Base-by-base conservation (phyloP, 208 protist genomes). In the Trichomonas vaginalis region DNA sequence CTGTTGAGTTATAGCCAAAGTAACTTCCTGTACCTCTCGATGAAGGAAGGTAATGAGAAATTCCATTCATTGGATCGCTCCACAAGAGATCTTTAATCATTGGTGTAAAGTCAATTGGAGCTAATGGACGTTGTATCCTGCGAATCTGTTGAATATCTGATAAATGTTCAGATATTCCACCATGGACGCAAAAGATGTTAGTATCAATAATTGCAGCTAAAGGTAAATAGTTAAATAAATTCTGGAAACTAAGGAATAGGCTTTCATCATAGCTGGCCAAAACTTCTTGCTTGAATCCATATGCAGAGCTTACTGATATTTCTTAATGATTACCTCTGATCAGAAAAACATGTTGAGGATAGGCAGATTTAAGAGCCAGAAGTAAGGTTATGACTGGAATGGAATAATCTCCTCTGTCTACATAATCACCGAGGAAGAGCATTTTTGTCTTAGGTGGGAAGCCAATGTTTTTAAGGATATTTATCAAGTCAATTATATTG, bases 351-450 rank as follows among this genome's bases (percentile, higher is more conserved):
- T 42, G 45, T 35, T 92, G 4, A 17, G 86, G 86, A 92, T 49
- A 42, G 0, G 40, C 45, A 32, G 45, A 92, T 45, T 48, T 92
- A 35, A 92, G 37, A 39, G 86, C 40, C 6, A 46, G 56, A 8
- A 92, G 45, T 0, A 92, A 39, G 46, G 86, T 92, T 32, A 92
- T 51, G n/a, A 92, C 86, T 92, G 42, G 40, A 51, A 92, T 51
- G 10, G 45, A 51, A 32, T 92, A 92, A 0, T 48, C 86, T 32
- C 86, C 86, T 32, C 86, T 0, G 15, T 92, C 86, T 10, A 92
- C 86, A 92, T 92, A 92, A 47, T 92, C 86, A 39, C 86, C 86
- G 0, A 92, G 86, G 37, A 92, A 92, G 23, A 92, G 46, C 27
- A 92, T 17, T 51, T 45, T 48, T 0, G 86, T 48, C 51, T 45